Evolutionary conservation across 805 yeast genomes (phyloP).

Genomic region (Sugiyamaella boreocaroliniensis): DNA sequence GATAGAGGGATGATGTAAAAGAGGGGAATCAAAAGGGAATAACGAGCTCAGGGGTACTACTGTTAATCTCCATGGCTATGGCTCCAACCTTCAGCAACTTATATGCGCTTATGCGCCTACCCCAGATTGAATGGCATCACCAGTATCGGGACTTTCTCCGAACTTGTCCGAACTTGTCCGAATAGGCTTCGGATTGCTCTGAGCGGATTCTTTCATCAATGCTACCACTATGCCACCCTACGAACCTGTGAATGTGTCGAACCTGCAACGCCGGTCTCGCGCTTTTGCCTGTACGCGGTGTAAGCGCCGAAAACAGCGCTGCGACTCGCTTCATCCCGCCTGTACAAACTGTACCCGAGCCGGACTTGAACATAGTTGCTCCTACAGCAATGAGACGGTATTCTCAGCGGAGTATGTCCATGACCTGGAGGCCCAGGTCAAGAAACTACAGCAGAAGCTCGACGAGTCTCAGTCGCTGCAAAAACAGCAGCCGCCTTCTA

Average conservation of each 20-base stretch:
- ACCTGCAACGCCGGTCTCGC: no score
- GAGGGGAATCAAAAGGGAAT: neutral
- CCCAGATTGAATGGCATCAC: no score
- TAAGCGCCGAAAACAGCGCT: neutral
- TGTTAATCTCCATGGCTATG: no score
- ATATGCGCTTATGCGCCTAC: no score
- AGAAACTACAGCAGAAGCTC: neutral
- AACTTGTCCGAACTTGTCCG: no score
- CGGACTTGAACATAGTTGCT: neutral
- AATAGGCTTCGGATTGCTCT: no score
- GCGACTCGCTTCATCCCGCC: neutral
- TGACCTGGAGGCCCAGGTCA: neutral
- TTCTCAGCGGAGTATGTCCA: neutral
- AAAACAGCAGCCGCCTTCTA: neutral
- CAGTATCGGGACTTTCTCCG: no score
- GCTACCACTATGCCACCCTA: no score
- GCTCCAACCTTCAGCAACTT: no score
- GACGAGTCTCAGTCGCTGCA: neutral
- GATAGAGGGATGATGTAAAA: neutral
- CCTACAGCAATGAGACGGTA: neutral
- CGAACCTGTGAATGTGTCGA: no score
- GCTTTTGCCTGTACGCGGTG: constrained; percentile 2
- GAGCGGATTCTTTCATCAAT: no score
- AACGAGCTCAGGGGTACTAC: no score
- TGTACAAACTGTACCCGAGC: neutral